phyloP scores from a whole-genome alignment of 2,329 filamentous ascomycete genomes.

The Dactylellina sp. region DNA sequence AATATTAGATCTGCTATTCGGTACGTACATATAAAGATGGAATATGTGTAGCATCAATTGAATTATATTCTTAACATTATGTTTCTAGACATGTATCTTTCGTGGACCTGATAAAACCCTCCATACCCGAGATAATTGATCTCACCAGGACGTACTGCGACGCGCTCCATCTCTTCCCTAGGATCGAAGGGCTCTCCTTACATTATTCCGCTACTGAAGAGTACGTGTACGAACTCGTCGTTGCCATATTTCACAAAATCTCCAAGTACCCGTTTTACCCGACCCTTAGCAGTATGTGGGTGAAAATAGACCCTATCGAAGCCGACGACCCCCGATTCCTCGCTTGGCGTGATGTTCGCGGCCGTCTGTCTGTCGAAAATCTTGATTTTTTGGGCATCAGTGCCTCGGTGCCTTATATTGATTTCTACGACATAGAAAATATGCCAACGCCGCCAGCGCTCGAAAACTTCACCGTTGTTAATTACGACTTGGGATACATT shows the following conservation, averaged over 20 bases:
- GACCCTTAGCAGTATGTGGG: neutral
- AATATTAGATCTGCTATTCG: slow-evolving; percentile 3
- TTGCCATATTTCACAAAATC: slow-evolving; percentile 17
- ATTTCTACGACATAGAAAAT: neutral
- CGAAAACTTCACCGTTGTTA: neutral
- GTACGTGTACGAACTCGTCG: neutral
- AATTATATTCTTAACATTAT: neutral
- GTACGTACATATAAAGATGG: slow-evolving; percentile 4
- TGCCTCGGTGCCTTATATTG: neutral
- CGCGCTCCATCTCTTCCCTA: slow-evolving; percentile 9
- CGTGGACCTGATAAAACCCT: neutral
- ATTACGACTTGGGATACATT: neutral
- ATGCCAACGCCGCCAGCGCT: slow-evolving; percentile 6
- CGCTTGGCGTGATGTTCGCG: neutral
- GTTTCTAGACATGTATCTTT: slow-evolving; percentile 14
- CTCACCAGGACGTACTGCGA: slow-evolving; percentile 13
- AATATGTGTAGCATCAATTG: neutral
- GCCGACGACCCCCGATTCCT: neutral
- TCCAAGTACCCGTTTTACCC: slow-evolving; percentile 10
- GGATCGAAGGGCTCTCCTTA: neutral
- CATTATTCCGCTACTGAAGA: slow-evolving; percentile 6
- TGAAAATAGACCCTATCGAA: neutral
- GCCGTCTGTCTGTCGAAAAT: neutral
- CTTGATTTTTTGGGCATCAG: neutral
- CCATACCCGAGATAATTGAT: slow-evolving; percentile 1